Conservation (phyloP, 768 basidiomycete genomes). For the Nevesoporus exiguus region DNA sequence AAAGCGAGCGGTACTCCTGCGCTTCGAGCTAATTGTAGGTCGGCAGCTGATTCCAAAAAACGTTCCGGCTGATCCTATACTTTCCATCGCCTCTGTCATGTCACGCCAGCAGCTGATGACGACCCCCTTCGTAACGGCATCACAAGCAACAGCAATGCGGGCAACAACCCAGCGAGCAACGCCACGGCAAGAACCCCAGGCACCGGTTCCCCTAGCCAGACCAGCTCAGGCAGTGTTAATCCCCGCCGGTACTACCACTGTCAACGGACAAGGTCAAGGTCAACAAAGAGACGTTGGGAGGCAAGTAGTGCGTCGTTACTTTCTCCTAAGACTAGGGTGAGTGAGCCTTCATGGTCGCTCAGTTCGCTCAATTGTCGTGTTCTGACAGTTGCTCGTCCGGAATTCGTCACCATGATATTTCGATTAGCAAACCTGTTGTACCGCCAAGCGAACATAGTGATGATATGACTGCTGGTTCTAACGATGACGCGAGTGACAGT, state of each 20-base stretch:
- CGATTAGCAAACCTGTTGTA: conserved; percentile 27
- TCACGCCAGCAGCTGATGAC: conserved; percentile 9
- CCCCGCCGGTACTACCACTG: neutral
- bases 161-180: neutral
- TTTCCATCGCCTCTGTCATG: conserved; percentile 14
- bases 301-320: neutral
- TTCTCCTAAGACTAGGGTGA: conserved; percentile 16
- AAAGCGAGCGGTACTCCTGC: conserved; percentile 19
- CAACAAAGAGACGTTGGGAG: neutral
- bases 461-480: conserved; percentile 24
- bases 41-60: conserved; percentile 23
- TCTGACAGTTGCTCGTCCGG: conserved; percentile 32
- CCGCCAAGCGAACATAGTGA: conserved; percentile 22
- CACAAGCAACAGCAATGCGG: neutral
- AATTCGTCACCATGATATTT: conserved; percentile 14
- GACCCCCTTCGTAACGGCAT: too few relatives aligned
- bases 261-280: conserved; percentile 9
- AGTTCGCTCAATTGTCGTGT: conserved; percentile 19
- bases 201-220: neutral
- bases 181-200: neutral
- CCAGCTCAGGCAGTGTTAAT: neutral
- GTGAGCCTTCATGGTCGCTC: conserved; percentile 33
- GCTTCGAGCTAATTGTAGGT: conserved; percentile 31
- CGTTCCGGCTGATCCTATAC: conserved; percentile 26
- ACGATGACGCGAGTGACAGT: conserved; percentile 18